Base-by-base conservation (phyloP, 163 green algal genomes). In the Chlamydomonas reinhardtii region DNA sequence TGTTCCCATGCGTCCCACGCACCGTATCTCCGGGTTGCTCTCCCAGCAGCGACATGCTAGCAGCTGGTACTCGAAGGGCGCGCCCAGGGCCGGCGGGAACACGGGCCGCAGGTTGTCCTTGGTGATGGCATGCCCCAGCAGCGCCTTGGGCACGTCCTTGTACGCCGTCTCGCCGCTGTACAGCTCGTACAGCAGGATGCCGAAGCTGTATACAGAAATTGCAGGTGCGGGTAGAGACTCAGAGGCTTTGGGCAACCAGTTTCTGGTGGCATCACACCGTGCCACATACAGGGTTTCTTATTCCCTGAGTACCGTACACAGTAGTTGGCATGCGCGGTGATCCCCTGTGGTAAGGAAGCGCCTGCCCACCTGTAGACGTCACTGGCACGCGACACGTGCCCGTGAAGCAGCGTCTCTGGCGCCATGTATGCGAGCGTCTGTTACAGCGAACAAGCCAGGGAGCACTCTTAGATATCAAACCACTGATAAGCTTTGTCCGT, bases 341-440 rank as follows among this genome's bases (percentile, higher is more conserved):
- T n/a, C n/a, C n/a, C n/a, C n/a, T n/a, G n/a, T n/a, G n/a, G n/a
- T 48, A 48, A 5, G 39, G 5, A 48, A 14, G 5, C 39, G 39
- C 39, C 39, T 5, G 39, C 48, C 14, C 48, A 56, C 48, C 48
- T n/a, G 65, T 84, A 84, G 43, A 84, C 78, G 52, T 85, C 78
- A 16, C 34, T 66, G 3, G 78, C 54, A 0, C 65, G 65, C 70
- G 89, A 91, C 24, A 87, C 83, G 69, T 71, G 73, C 34, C 91
- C 88, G 22, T 93, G 54, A 8, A 90, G 61, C 69, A 95, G 73
- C 52, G 93, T 87, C 88, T 95, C 92, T 0, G 92, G 92, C 0
- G 92, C 89, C 92, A 95, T 95, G 82, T 95, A 89, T 19, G 92
- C 91, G 5, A 94, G 78, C 2, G 92, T 95, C 66, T 84, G 76